Percentiles rank a stretch among this genome's conserved stretches.
Evolutionary conservation across 1,139 yeast genomes (phyloP).

Genomic region (Hansenula sp.): DNA sequence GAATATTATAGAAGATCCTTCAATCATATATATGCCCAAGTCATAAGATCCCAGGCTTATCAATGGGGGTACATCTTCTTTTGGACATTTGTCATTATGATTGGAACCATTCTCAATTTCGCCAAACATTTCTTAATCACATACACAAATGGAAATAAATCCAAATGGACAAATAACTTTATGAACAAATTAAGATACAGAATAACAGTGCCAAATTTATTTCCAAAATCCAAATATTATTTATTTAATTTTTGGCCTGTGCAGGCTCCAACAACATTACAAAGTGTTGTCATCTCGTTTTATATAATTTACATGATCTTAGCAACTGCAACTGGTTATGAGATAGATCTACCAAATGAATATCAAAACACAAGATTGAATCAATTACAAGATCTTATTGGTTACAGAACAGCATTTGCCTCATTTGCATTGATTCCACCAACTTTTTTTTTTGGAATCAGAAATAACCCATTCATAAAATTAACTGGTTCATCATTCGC

Average conservation of each 20-base stretch:
- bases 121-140: constrained; percentile 15
- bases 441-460: constrained; percentile 52
- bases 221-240: constrained; percentile 20
- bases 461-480: constrained; percentile 54
- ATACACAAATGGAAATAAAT: constrained; percentile 10
- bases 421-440: constrained; percentile 48
- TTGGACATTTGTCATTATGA: constrained; percentile 31
- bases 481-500: constrained; percentile 45
- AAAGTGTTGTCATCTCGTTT: constrained; percentile 34
- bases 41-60: constrained; percentile 32
- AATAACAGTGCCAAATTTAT: constrained; percentile 36
- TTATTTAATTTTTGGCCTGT: constrained; percentile 27
- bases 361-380: constrained; percentile 35
- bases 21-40: constrained; percentile 27
- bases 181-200: constrained; percentile 15
- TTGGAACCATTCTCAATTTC: constrained; percentile 27
- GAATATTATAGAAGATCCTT: constrained; percentile 28
- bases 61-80: constrained; percentile 39
- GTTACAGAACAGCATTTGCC: constrained; percentile 52
- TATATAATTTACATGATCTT: constrained; percentile 34
- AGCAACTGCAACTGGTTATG: constrained; percentile 36
- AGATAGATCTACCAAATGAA: constrained; percentile 35
- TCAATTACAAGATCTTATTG: constrained; percentile 38
- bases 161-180: constrained; percentile 10
- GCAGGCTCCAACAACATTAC: constrained; percentile 47